Conservation (phyloP, 2,329 filamentous ascomycete genomes). For the Neoscytalidium dimidiatum region DNA sequence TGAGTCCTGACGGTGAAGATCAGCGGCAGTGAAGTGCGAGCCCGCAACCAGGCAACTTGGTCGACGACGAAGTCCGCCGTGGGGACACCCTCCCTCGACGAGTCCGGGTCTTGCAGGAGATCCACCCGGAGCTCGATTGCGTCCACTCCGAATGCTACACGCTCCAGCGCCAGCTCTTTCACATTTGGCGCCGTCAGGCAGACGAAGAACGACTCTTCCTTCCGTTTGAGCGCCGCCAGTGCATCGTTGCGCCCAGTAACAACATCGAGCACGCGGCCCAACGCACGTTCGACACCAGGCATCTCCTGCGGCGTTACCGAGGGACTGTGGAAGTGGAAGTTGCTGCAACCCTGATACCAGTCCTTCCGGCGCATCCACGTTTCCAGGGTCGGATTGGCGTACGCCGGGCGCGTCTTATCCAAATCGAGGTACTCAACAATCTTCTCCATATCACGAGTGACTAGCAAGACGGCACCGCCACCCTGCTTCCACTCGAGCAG, state of each 20-base stretch:
- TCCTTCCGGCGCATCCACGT: constrained; percentile 88
- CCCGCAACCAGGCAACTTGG: constrained; percentile 79
- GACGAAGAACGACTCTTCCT: constrained; percentile 83
- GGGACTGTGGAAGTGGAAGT: constrained; percentile 88
- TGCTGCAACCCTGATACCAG: constrained; percentile 92
- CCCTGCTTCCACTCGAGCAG: constrained; percentile 72
- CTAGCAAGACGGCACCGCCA: constrained; percentile 77
- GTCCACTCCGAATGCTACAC: constrained; percentile 80
- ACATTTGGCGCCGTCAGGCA: constrained; percentile 83
- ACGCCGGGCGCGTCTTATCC: constrained; percentile 89
- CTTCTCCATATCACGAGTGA: constrained; percentile 84
- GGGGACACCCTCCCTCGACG: constrained; percentile 54
- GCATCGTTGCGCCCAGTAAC: constrained; percentile 63
- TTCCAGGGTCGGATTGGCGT: constrained; percentile 85
- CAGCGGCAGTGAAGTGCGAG: constrained; percentile 73
- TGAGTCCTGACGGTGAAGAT: constrained; percentile 90
- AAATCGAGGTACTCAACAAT: constrained; percentile 85
- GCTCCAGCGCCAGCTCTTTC: constrained; percentile 64
- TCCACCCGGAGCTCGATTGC: constrained; percentile 92
- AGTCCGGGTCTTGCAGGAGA: constrained; percentile 72
- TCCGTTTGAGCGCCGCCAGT: constrained; percentile 62
- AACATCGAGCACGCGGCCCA: constrained; percentile 64
- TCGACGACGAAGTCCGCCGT: constrained; percentile 75
- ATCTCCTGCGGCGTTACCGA: constrained; percentile 69
- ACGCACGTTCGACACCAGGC: constrained; percentile 28